Conservation (phyloP, 176 grass and related monocot species). For the Puccinellia tenuiflora region DNA sequence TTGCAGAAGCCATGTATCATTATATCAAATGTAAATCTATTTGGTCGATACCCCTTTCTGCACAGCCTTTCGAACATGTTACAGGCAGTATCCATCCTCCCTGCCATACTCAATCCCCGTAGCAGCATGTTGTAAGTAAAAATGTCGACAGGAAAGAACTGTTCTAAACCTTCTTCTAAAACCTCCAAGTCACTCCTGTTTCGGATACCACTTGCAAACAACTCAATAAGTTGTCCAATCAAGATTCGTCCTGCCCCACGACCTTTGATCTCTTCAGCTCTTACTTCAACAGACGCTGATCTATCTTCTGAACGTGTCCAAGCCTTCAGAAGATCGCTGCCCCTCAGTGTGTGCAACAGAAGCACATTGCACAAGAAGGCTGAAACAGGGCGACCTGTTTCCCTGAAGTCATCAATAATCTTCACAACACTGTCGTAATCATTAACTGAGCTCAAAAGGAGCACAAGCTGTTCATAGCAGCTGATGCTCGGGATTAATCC, state of each 20-base stretch:
- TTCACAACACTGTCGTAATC: conserved; percentile 69
- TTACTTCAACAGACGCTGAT: conserved; percentile 13
- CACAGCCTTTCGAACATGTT: conserved; percentile 63
- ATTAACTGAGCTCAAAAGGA: conserved; percentile 46
- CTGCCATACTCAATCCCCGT: conserved; percentile 51
- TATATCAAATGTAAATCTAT: conserved; percentile 84
- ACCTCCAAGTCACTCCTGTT: conserved; percentile 52
- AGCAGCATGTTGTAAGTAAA: conserved; percentile 96
- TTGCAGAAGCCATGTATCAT: conserved; percentile 90
- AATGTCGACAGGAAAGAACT: conserved; percentile 77
- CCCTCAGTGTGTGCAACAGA: conserved; percentile 72
- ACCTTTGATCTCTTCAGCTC: conserved; percentile 37
- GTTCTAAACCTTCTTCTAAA: conserved; percentile 76
- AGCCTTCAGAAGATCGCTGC: conserved; percentile 46
- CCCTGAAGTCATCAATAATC: conserved; percentile 67
- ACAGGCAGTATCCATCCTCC: conserved; percentile 83
- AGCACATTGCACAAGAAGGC: conserved; percentile 89
- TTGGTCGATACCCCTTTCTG: conserved; percentile 71
- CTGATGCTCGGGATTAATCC: conserved; percentile 68
- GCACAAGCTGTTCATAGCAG: conserved; percentile 87
- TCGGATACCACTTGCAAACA: conserved; percentile 67
- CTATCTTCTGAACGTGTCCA: conserved; percentile 51
- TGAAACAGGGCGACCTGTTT: conserved; percentile 85
- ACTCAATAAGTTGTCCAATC: conserved; percentile 59
- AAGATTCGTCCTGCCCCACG: conserved; percentile 39